Percentiles rank a stretch among this genome's conserved stretches.
Evolutionary conservation across 2,329 filamentous ascomycete species (phyloP).

Genomic region (Emmonsiellopsis sp.): DNA sequence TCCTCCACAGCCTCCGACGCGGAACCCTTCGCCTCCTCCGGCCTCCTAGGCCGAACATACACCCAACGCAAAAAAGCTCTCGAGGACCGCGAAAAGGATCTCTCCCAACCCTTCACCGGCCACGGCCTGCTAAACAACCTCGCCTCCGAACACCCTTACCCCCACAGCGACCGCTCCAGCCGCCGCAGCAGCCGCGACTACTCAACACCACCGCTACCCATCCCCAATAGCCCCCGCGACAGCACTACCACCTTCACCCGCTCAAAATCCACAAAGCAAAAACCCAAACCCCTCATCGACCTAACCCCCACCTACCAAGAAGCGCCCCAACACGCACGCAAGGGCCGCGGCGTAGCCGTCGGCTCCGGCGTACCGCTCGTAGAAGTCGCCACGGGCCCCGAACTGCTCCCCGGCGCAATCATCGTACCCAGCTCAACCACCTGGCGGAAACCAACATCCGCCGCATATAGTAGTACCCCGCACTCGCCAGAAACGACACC

Average conservation of each 20-base stretch:
- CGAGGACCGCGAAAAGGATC: constrained; percentile 29
- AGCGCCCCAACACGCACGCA: constrained; percentile 40
- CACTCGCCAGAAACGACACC: neutral
- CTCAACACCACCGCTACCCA: constrained; percentile 2
- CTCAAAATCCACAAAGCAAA: constrained; percentile 36
- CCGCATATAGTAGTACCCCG: constrained; percentile 2
- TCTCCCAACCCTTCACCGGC: constrained; percentile 38
- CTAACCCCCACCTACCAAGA: constrained; percentile 57
- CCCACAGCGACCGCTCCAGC: constrained; percentile 6
- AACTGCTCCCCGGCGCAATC: constrained; percentile 24
- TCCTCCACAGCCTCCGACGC: neutral
- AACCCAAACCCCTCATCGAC: constrained; percentile 57
- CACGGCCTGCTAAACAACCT: constrained; percentile 45
- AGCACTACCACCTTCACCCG: constrained; percentile 30
- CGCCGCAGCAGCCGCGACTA: constrained; percentile 20
- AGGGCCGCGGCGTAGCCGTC: constrained; percentile 33
- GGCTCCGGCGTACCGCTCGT: constrained; percentile 30
- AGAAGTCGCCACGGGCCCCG: constrained; percentile 34
- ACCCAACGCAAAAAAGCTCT: constrained; percentile 31
- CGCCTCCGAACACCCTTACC: constrained; percentile 22
- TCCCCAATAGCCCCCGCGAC: constrained; percentile 11
- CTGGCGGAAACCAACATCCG: constrained; percentile 26
- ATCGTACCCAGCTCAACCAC: constrained; percentile 30
- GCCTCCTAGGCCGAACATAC: constrained; percentile 32
- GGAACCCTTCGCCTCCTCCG: constrained; percentile 28